Percentiles rank a stretch among this genome's conserved stretches.
Conservation (phyloP, 148 eudicot species). For the Spergularia bocconei region DNA sequence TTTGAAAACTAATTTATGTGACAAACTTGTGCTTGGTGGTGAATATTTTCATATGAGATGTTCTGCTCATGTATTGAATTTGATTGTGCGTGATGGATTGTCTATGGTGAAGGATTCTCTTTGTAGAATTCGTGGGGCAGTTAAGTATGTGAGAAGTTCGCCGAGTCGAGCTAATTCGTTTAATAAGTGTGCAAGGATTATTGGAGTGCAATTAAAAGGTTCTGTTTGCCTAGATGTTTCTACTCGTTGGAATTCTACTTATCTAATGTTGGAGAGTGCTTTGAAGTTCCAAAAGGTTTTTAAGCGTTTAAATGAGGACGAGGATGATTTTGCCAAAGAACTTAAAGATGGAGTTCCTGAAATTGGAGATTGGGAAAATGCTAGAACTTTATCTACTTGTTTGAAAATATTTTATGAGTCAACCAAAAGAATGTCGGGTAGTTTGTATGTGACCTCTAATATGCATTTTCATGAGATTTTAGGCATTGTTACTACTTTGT, state of each 20-base stretch:
- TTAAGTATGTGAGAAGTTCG: slow-evolving; percentile 7
- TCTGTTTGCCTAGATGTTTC: slow-evolving; percentile 3
- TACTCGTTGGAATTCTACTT: not conserved
- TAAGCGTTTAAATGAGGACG: not conserved
- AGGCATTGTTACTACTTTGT: not conserved
- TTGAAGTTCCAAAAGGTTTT: slow-evolving; percentile 10
- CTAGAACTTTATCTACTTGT: not conserved
- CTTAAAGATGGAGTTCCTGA: not conserved
- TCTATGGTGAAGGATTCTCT: not conserved
- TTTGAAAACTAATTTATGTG: not conserved
- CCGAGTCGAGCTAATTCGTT: not conserved
- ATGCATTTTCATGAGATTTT: slow-evolving; percentile 10
- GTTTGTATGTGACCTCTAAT: slow-evolving; percentile 5
- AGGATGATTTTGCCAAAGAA: not conserved
- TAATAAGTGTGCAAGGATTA: not conserved
- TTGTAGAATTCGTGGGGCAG: not conserved
- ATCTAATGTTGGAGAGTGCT: slow-evolving; percentile 1
- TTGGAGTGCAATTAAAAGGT: not conserved
- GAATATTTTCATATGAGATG: slow-evolving; percentile 5
- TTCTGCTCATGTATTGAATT: not conserved
- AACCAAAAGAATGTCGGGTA: slow-evolving; percentile 11
- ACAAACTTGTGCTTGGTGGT: not conserved
- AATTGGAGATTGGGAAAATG: slow-evolving; percentile 6
- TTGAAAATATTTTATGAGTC: not conserved
- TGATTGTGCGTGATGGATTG: slow-evolving; percentile 8